phyloP scores from a whole-genome alignment of 2,329 filamentous ascomycete genomes.

The Fusarium tjaetaba region DNA sequence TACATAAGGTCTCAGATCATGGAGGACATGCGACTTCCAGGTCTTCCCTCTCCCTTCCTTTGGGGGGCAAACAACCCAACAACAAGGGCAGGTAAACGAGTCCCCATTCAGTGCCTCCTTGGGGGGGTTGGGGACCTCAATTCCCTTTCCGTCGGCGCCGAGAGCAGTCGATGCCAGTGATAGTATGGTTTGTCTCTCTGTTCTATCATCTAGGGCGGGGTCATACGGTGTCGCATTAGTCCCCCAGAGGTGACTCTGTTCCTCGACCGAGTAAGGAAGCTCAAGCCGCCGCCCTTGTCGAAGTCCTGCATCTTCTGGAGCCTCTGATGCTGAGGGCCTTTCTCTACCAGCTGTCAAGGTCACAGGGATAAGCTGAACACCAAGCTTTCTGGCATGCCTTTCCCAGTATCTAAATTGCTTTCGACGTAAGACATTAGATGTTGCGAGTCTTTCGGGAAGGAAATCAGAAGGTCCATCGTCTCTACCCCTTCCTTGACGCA shows the following conservation, averaged over 20 bases:
- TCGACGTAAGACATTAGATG: accelerated
- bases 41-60: accelerated
- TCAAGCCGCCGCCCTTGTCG: accelerated
- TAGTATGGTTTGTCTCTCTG: not conserved
- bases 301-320: accelerated
- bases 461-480: accelerated
- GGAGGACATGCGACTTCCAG: not conserved
- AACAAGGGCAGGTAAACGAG: not conserved
- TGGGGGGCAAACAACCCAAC: not conserved
- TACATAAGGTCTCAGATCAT: not conserved
- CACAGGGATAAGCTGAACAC: not conserved
- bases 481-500: accelerated
- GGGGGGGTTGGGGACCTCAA: not conserved
- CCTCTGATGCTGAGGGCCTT: accelerated
- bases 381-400: not conserved
- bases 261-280: accelerated
- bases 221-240: not conserved
- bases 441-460: not conserved
- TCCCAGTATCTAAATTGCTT: not conserved
- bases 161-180: not conserved
- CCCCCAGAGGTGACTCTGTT: not conserved
- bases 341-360: too few relatives aligned
- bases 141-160: not conserved
- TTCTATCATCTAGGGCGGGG: not conserved
- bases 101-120: not conserved